Percentiles rank a stretch among this genome's conserved stretches.
Conservation (phyloP, 495 filamentous ascomycete species). For the Tetracladium marchalianum region DNA sequence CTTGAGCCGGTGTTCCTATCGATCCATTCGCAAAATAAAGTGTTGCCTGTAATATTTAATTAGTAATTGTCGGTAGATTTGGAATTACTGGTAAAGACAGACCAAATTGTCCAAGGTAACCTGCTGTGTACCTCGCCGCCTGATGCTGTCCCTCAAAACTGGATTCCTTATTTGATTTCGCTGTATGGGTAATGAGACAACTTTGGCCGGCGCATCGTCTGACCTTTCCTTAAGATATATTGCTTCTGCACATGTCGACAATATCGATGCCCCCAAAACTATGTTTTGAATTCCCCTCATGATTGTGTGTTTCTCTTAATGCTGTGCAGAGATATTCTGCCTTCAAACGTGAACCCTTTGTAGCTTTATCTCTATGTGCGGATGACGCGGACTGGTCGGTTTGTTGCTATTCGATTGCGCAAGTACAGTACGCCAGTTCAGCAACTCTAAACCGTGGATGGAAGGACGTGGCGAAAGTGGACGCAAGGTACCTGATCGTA, state of each 20-base stretch:
- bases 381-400: too few species aligned
- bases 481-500: too few species aligned
- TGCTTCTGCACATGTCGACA: constrained; percentile 12
- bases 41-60: constrained; percentile 33
- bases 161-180: constrained; percentile 31
- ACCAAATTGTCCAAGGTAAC: constrained; percentile 40
- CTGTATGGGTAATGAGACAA: constrained; percentile 38
- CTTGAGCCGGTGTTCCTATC: constrained; percentile 60
- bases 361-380: too few species aligned
- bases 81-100: constrained; percentile 3
- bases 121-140: constrained; percentile 32
- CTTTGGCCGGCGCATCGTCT: constrained; percentile 25
- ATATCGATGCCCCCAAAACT: constrained; percentile 7
- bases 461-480: too few species aligned
- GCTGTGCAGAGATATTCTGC: neutral
- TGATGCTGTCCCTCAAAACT: constrained; percentile 30
- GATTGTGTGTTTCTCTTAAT: neutral
- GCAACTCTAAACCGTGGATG: too few species aligned
- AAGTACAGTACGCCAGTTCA: too few species aligned
- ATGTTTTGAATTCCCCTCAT: constrained; percentile 15
- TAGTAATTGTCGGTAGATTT: neutral
- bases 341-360: neutral
- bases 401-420: too few species aligned
- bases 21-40: constrained; percentile 66
- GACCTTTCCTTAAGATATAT: constrained; percentile 10